Evolutionary conservation across 1,284 basidiomycete genomes (phyloP).

Genomic region (Earliella scabrosa): DNA sequence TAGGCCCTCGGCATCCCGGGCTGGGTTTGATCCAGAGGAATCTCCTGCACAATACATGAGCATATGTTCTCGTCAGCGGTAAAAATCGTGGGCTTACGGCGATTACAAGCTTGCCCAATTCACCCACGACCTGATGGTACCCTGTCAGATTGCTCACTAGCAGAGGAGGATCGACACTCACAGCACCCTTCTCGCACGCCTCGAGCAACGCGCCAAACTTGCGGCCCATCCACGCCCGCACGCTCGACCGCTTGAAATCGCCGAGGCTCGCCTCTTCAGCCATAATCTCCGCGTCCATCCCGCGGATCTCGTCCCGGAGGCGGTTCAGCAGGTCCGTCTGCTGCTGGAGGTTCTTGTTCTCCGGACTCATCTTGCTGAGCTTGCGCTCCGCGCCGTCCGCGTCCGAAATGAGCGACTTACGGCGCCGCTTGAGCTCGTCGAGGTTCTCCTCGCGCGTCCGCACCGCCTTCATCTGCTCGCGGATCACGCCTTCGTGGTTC

Average conservation of each 20-base stretch:
- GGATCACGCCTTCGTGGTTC: slow-evolving; percentile 73
- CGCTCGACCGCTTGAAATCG: slow-evolving; percentile 82
- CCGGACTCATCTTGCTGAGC: slow-evolving; percentile 88
- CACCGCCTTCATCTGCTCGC: slow-evolving; percentile 78
- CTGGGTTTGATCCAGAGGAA: slow-evolving; percentile 79
- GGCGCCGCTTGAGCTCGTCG: slow-evolving; percentile 75
- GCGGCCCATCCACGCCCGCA: slow-evolving; percentile 77
- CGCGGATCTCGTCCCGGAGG: slow-evolving; percentile 79
- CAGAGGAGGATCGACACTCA: slow-evolving; percentile 36
- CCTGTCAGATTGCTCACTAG: slow-evolving; percentile 9
- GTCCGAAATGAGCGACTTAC: slow-evolving; percentile 69
- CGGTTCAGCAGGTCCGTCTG: slow-evolving; percentile 81
- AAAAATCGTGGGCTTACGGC: slow-evolving; percentile 51
- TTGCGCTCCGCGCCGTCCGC: slow-evolving; percentile 92
- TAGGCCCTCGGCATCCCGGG: slow-evolving; percentile 80
- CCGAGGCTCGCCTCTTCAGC: slow-evolving; percentile 82
- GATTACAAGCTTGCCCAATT: slow-evolving; percentile 81
- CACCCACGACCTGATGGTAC: slow-evolving; percentile 71
- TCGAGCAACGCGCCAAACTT: slow-evolving; percentile 92
- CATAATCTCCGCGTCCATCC: slow-evolving; percentile 84
- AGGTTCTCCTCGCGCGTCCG: slow-evolving; percentile 86
- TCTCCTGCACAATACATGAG: slow-evolving; percentile 55
- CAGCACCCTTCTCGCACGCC: slow-evolving; percentile 83
- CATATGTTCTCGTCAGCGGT: too few species aligned
- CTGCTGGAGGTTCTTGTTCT: slow-evolving; percentile 82